Conservation (phyloP, 2,329 filamentous ascomycete species). For the Botrytis tulipae region DNA sequence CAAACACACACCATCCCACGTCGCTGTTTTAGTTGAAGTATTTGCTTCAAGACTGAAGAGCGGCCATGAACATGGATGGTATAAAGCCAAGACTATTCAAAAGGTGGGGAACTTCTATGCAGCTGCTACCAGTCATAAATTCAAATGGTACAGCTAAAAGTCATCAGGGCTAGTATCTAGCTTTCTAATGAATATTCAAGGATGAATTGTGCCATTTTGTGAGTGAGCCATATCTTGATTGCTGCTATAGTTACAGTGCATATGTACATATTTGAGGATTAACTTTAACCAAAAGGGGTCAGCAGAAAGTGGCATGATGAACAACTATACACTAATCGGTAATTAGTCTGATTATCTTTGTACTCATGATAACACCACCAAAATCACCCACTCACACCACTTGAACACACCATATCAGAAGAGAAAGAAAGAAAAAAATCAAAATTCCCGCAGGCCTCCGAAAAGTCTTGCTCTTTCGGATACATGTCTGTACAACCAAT, state of each 20-base stretch:
- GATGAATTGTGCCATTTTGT: not conserved
- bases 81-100: not conserved
- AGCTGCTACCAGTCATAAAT: slow-evolving; percentile 17
- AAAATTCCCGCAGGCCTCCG: slow-evolving; percentile 8
- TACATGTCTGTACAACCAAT: not conserved
- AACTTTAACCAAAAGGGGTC: not conserved
- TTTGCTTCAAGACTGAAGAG: not conserved
- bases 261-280: slow-evolving; percentile 6
- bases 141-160: not conserved
- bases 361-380: slow-evolving; percentile 7
- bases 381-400: not conserved
- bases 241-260: slow-evolving; percentile 12
- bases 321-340: not conserved
- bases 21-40: slow-evolving; percentile 25
- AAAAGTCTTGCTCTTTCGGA: not conserved
- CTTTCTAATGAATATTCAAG: not conserved
- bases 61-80: slow-evolving; percentile 15
- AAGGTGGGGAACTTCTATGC: slow-evolving; percentile 4
- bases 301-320: not conserved
- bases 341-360: slow-evolving; percentile 7
- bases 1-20: slow-evolving; percentile 26
- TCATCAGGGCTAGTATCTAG: not conserved
- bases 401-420: not conserved
- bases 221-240: not conserved
- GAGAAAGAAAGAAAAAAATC: not conserved